These are phyloP conservation scores for Xylaria sp. DNA, from an alignment of 2,329 filamentous ascomycete genomes.

Conservation along the genomic window DNA sequence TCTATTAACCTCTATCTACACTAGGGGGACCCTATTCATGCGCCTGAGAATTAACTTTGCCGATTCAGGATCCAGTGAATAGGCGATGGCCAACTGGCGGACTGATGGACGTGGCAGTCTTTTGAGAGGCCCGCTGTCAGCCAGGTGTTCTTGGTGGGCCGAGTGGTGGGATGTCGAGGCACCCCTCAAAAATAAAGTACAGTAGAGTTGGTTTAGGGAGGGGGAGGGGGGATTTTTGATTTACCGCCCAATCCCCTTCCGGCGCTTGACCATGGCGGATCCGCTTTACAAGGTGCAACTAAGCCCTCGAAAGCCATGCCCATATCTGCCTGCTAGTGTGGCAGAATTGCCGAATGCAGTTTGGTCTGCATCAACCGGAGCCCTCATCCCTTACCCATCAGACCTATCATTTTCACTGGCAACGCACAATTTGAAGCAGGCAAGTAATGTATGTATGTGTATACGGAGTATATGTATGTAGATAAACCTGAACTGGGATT, in stretches of 20 bases:
- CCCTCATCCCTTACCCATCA: constrained; percentile 11
- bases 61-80: constrained; percentile 2
- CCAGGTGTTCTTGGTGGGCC: not conserved
- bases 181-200: too few species aligned
- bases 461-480: too few species aligned
- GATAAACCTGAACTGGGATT: not conserved
- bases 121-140: constrained; percentile 3
- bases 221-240: constrained; percentile 9
- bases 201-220: not conserved
- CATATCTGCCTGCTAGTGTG: not conserved
- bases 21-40: not conserved
- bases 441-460: too few species aligned
- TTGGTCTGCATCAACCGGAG: constrained; percentile 4
- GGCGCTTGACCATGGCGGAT: not conserved
- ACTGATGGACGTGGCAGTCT: not conserved
- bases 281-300: too few species aligned
- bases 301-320: not conserved
- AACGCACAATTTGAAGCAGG: constrained; percentile 17
- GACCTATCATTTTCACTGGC: constrained; percentile 15
- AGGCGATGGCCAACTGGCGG: constrained; percentile 10
- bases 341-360: constrained; percentile 13
- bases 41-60: not conserved
- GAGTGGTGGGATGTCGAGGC: constrained; percentile 8
- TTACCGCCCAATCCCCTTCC: constrained; percentile 9
- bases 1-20: not conserved